Evolutionary conservation across 1,139 yeast species (phyloP), one percentile per base, ranked within the genome.

Genomic region (Suhomyces chickasaworum): DNA sequence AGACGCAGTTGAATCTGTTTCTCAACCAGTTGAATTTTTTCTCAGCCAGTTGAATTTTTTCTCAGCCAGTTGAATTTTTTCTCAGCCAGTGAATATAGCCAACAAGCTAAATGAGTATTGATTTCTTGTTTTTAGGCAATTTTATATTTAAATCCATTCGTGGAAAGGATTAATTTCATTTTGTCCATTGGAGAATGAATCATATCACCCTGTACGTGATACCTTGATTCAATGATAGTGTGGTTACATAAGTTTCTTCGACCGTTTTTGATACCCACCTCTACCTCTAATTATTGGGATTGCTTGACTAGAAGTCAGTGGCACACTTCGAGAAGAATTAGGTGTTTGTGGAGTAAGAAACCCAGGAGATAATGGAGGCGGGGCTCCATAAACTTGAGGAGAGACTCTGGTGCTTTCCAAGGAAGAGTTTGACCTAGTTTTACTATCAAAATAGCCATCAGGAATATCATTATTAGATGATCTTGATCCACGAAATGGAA

Each of bases 181-280:
- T 20, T 20, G 22, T 20, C 22, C 22, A 20, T 25, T 25, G 13
- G 16, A n/a, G n/a, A n/a, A n/a, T n/a, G n/a, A n/a, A n/a, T n/a
- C n/a, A n/a, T n/a, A n/a, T n/a, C n/a, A n/a, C n/a, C n/a, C n/a
- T n/a, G n/a, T n/a, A n/a, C n/a, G n/a, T n/a, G n/a, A n/a, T n/a
- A n/a, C n/a, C n/a, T n/a, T n/a, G n/a, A n/a, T n/a, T n/a, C n/a
- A n/a, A n/a, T n/a, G n/a, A n/a, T n/a, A n/a, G 17, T 30, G 22
- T 12, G 35, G n/a, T 48, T 48, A 61, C 64, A 58, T 61, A 29
- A 54, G 16, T 50, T 71, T 69, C 56, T 72, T 74, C 0, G 78
- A 64, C 50, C 79, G 61, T 56, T 73, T 75, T 53, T 77, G 81
- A 51, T 72, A 69, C 1, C 81, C 81, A 3, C 81, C 81, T 51